Percentiles rank a stretch among this genome's conserved stretches.
Conservation (phyloP, 1,284 basidiomycete species). For the Xerocomus alliaceus region DNA sequence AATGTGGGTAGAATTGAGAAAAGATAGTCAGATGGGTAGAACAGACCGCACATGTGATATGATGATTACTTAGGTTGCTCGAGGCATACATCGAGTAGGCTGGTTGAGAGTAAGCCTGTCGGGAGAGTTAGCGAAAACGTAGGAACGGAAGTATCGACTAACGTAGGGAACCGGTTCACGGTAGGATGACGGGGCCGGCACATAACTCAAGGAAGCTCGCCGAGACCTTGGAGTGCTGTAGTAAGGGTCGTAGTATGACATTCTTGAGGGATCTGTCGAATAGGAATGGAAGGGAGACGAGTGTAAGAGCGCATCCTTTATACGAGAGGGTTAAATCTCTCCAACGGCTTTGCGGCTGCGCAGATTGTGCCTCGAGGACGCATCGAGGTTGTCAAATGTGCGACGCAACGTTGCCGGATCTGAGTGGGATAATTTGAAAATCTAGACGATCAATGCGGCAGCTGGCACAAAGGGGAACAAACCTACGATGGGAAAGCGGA, state of each 20-base stretch:
- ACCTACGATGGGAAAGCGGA: conserved; percentile 29
- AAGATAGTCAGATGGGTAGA: not conserved
- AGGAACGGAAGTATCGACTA: not conserved
- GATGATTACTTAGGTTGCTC: conserved; percentile 25
- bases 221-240: conserved; percentile 36
- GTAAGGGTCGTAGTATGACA: conserved; percentile 45
- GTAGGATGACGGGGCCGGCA: conserved; percentile 34
- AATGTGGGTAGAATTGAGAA: conserved; percentile 8
- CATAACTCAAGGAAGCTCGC: conserved; percentile 35
- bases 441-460: conserved; percentile 17
- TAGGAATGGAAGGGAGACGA: conserved; percentile 10
- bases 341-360: conserved; percentile 17
- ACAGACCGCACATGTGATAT: conserved; percentile 26
- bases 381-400: conserved; percentile 31
- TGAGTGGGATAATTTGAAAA: conserved; percentile 35
- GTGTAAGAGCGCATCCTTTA: conserved; percentile 22
- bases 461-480: conserved; percentile 3
- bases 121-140: conserved; percentile 8
- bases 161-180: conserved; percentile 31
- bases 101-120: conserved; percentile 33
- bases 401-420: conserved; percentile 14
- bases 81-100: conserved; percentile 36
- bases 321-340: conserved; percentile 21
- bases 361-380: conserved; percentile 38
- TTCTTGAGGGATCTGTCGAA: conserved; percentile 21